Conservation (phyloP, 345 rosid species). For the Salix brachista region DNA sequence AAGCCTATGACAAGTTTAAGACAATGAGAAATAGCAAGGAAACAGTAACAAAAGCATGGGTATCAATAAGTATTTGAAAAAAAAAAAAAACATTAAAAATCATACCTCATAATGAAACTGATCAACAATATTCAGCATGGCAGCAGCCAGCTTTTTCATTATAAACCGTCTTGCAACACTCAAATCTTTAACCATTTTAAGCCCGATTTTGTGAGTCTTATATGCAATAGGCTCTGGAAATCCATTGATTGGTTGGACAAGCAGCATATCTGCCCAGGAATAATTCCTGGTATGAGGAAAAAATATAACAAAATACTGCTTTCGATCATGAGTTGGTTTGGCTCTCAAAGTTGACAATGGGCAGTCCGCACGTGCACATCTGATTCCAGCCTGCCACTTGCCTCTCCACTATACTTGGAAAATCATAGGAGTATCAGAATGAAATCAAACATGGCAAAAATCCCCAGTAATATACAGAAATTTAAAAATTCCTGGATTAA, state of each 20-base stretch:
- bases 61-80: neutral
- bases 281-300: slow-evolving; percentile 93
- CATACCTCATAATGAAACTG: slow-evolving; percentile 77
- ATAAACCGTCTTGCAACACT: slow-evolving; percentile 71
- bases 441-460: slow-evolving; percentile 13
- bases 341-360: slow-evolving; percentile 88
- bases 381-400: slow-evolving; percentile 93
- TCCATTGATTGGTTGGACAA: slow-evolving; percentile 67
- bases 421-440: slow-evolving; percentile 15
- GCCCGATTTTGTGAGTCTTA: slow-evolving; percentile 67
- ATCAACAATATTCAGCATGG: slow-evolving; percentile 82
- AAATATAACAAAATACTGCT: slow-evolving; percentile 82
- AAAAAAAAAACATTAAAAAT: neutral
- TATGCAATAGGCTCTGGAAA: slow-evolving; percentile 87
- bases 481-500: neutral
- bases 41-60: neutral
- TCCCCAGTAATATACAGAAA: neutral
- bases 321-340: slow-evolving; percentile 93
- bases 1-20: slow-evolving; percentile 51
- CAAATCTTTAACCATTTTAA: slow-evolving; percentile 81
- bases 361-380: slow-evolving; percentile 92
- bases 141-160: slow-evolving; percentile 80
- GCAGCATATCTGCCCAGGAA: slow-evolving; percentile 97
- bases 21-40: slow-evolving; percentile 12
- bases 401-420: slow-evolving; percentile 86